Conservation (phyloP, 225 moss, liverwort and hornwort genomes). For the Physcomitrium patens region DNA sequence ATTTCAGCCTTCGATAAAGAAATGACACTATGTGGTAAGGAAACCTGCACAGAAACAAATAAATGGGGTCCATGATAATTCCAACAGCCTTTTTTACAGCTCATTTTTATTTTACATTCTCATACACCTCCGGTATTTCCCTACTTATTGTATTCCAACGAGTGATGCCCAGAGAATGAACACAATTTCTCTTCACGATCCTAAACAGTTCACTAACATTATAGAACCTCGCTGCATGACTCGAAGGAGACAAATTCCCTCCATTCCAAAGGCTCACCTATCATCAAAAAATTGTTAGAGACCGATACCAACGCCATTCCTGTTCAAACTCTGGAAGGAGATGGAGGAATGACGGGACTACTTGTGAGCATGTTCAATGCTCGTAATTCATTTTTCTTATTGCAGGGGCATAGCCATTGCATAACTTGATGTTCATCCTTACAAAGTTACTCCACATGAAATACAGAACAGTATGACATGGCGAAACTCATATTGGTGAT, state of each 20-base stretch:
- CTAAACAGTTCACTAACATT: constrained; percentile 76
- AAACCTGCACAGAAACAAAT: constrained; percentile 51
- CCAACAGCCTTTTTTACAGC: constrained; percentile 5
- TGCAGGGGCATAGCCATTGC: background rate
- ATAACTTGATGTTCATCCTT: background rate
- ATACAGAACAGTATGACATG: background rate
- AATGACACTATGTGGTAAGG: constrained; percentile 71
- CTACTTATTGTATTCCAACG: background rate
- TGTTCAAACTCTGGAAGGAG: constrained; percentile 24
- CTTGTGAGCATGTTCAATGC: background rate
- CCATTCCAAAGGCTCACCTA: constrained; percentile 94
- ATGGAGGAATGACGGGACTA: constrained; percentile 28
- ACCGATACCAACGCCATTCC: constrained; percentile 38
- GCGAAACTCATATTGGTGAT: background rate
- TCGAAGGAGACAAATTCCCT: constrained; percentile 55
- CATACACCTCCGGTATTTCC: constrained; percentile 9
- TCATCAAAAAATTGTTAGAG: constrained; percentile 39
- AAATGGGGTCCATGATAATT: constrained; percentile 20
- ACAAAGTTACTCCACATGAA: constrained; percentile 3
- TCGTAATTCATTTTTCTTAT: background rate
- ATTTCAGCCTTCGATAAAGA: constrained; percentile 80
- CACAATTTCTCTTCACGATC: constrained; percentile 19
- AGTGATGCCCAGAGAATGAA: constrained; percentile 26
- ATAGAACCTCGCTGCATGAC: constrained; percentile 71
- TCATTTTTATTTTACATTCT: background rate